phyloP scores from a whole-genome alignment of 371 early-diverging fungal genomes.

The Aphelidium insulamus region DNA sequence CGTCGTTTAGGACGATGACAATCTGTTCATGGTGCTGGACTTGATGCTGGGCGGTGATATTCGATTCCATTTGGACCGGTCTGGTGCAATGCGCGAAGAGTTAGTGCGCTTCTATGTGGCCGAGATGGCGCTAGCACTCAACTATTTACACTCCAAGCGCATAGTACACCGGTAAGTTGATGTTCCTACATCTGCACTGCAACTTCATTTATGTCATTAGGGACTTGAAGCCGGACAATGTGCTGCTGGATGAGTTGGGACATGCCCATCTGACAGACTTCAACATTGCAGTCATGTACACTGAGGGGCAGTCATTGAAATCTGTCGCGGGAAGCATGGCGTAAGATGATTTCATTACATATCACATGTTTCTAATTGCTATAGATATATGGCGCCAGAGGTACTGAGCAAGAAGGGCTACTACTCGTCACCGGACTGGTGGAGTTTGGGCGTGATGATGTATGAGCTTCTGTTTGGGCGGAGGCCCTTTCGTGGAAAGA shows the following conservation, averaged over 20 bases:
- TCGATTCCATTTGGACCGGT: constrained; percentile 44
- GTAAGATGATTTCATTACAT: constrained; percentile 10
- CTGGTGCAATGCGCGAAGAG: constrained; percentile 34
- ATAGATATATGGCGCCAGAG: constrained; percentile 36
- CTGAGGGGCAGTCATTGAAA: constrained; percentile 23
- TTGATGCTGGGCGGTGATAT: constrained; percentile 72
- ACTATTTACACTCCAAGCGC: constrained; percentile 37
- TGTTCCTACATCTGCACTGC: no score
- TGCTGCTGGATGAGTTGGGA: constrained; percentile 61
- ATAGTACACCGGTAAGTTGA: constrained; percentile 30
- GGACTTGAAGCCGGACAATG: constrained; percentile 83
- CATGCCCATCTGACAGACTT: constrained; percentile 79
- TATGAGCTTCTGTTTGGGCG: constrained; percentile 54
- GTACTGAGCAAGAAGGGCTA: constrained; percentile 45
- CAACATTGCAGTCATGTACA: constrained; percentile 47
- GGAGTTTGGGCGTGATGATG: constrained; percentile 62
- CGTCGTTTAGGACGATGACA: no score
- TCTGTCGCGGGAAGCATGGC: constrained; percentile 56
- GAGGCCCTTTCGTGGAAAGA: constrained; percentile 65
- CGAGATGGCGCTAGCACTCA: constrained; percentile 37
- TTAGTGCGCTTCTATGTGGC: constrained; percentile 59
- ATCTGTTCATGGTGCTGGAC: constrained; percentile 52
- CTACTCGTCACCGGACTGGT: constrained; percentile 54
- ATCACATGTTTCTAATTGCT: not conserved
- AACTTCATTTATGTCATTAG: constrained; percentile 22